Conservation (phyloP, 768 basidiomycete species). For the Paxillus rubicundulus region DNA sequence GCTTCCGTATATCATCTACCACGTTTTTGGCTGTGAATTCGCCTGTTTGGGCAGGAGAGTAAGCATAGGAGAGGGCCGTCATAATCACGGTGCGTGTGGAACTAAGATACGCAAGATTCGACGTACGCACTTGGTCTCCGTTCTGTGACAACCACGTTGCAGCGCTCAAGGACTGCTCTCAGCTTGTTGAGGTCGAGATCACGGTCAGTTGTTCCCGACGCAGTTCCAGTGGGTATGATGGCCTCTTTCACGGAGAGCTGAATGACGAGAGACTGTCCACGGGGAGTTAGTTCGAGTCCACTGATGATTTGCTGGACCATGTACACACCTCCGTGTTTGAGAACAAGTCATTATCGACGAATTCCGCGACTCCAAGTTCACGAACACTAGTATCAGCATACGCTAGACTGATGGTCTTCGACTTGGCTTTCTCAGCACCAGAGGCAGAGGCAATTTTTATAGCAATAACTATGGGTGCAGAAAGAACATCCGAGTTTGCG, state of each 20-base stretch:
- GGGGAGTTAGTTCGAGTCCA: background rate
- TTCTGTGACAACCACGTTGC: conserved; percentile 87
- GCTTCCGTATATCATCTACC: conserved; percentile 66
- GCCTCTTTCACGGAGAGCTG: conserved; percentile 98
- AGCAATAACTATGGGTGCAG: conserved; percentile 87
- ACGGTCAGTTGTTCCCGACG: conserved; percentile 67
- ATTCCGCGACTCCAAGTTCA: conserved; percentile 86
- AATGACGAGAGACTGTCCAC: conserved; percentile 79
- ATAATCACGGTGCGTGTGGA: background rate
- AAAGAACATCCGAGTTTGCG: conserved; percentile 69
- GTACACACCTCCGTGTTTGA: conserved; percentile 84
- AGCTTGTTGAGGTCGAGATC: conserved; percentile 89
- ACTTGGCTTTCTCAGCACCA: conserved; percentile 53
- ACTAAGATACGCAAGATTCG: background rate
- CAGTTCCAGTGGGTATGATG: conserved; percentile 73
- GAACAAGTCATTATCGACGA: conserved; percentile 91
- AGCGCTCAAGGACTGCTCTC: conserved; percentile 82
- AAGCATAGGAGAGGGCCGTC: background rate
- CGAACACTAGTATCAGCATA: conserved; percentile 89
- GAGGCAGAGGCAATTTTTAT: conserved; percentile 69
- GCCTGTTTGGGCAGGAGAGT: conserved; percentile 40
- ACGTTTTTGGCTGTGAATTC: conserved; percentile 83
- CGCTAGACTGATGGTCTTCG: conserved; percentile 78
- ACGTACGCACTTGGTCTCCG: conserved; percentile 70
- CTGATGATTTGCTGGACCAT: background rate